phyloP scores from a whole-genome alignment of 2,329 filamentous ascomycete genomes.

The Penicillium sp. region DNA sequence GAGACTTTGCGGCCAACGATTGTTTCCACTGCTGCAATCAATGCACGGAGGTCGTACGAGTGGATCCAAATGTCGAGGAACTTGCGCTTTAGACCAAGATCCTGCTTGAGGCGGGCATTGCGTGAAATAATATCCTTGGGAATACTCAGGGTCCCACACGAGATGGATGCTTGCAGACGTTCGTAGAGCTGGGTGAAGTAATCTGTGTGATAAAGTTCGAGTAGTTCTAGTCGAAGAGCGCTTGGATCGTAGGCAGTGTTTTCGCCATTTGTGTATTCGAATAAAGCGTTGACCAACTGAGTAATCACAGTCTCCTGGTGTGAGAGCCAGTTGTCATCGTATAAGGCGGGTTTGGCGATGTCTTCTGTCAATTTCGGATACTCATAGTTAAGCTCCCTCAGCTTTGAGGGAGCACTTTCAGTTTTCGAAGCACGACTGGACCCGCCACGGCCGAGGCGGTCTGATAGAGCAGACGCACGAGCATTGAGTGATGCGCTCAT shows the following conservation, averaged over 20 bases:
- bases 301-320: constrained; percentile 62
- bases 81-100: constrained; percentile 57
- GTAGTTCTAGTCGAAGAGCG: constrained; percentile 47
- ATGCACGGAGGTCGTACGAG: constrained; percentile 52
- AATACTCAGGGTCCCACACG: constrained; percentile 57
- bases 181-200: constrained; percentile 53
- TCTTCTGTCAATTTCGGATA: constrained; percentile 57
- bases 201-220: constrained; percentile 55
- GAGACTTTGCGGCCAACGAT: constrained; percentile 56
- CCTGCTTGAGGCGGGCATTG: constrained; percentile 50
- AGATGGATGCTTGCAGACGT: constrained; percentile 57
- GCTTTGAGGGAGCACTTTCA: constrained; percentile 31
- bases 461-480: constrained; percentile 14
- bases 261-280: constrained; percentile 38
- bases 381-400: constrained; percentile 28
- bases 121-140: constrained; percentile 52
- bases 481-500: constrained; percentile 6
- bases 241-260: constrained; percentile 23
- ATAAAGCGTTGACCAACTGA: constrained; percentile 58
- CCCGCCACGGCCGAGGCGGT: constrained; percentile 15
- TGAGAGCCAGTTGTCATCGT: constrained; percentile 62
- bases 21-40: constrained; percentile 57
- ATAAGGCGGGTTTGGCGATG: constrained; percentile 56
- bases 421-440: constrained; percentile 31
- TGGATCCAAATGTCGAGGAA: constrained; percentile 59